Base-by-base conservation (phyloP, 1,284 basidiomycete species). In the Coriolopsis trogii region DNA sequence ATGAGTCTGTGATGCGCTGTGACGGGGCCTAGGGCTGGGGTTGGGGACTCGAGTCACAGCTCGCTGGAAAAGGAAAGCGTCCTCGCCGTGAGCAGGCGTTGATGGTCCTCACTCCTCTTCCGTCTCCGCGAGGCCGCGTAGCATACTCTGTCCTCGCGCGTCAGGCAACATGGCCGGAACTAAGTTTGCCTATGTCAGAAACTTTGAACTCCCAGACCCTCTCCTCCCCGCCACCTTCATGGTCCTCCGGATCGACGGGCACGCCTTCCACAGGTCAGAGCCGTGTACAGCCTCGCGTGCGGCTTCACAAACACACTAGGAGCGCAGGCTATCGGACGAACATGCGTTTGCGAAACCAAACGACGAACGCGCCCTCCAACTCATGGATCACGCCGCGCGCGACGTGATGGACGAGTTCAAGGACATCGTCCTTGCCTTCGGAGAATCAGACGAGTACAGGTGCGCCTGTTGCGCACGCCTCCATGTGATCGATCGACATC, bases 401-500 rank as follows among this genome's bases (percentile, higher is more conserved):
- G 76, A 84, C 38, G 80, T 97, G 29, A 91, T 99, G 89, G 73
- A 85, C 30, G 85, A 89, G 64, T 88, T 89, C 64, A 80, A 82
- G 38, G 93, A 95, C 66, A 82, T 96, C 45, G 74, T 93, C 6
- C 78, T 95, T 25, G 96, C 82, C 0, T 99, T 97, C 68, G 96
- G 96, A 1, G 93, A 99, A 74, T 96, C 93, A 34, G 97, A 99
- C 70, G 97, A 99, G 71, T 98, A 85, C 73, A 97, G 93, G 93
- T 90, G 59, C 53, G 79, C 8, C n/a, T n/a, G n/a, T n/a, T n/a
- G n/a, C n/a, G n/a, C n/a, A n/a, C n/a, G n/a, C n/a, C n/a, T n/a
- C n/a, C 66, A 1, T 23, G 3, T 3, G 1, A 15, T 38, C 1
- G 3, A 28, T 29, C n/a, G 4, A 3, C 2, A 9, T 40, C 41